Base-by-base conservation (phyloP, 1,284 basidiomycete genomes). In the Melampsora larici-populina region DNA sequence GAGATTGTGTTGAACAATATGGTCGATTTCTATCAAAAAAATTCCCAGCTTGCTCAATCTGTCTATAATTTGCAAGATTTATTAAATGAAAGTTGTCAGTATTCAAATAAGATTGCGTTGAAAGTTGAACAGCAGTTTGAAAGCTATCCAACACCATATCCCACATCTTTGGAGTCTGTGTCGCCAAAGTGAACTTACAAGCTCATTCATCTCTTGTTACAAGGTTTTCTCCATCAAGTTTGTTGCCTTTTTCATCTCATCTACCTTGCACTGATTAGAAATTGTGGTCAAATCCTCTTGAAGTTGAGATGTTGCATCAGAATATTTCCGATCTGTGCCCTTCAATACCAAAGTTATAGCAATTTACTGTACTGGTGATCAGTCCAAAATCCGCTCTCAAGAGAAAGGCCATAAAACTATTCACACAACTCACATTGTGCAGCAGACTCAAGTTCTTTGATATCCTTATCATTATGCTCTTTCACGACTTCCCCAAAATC, bases 211-310 rank as follows among this genome's bases (percentile, higher is more conserved):
- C 81, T 91, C 90, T 82, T 89, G 90, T 87, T 94, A 96, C 85
- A 98, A 89, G 81, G 89, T 92, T 64, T 92, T 89, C 89, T 97
- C 94, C 80, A 97, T 94, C 36, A 88, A 85, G 81, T 93, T 94
- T 81, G 98, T 87, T 92, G 96, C 96, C 88, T 99, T 99, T 87
- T 95, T 95, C 67, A 94, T 98, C 86, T 99, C 96, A 82, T 99
- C 96, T 81, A 91, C 93, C 81, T 96, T 88, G 82, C 92, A 92
- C 82, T 92, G 89, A 82, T 96, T 92, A 0, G 93, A 93, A 51
- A 98, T 92, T 71, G 86, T 85, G 71, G 86, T 85, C 62, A 97
- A 87, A 83, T 97, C 95, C 80, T 92, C 91, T 80, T 87, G 87
- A 79, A 99, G 85, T 78, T 91, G 85, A 33, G 85, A 86, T 29